Base-by-base conservation (phyloP, 2,329 filamentous ascomycete genomes). In the Fusarium nodosum region DNA sequence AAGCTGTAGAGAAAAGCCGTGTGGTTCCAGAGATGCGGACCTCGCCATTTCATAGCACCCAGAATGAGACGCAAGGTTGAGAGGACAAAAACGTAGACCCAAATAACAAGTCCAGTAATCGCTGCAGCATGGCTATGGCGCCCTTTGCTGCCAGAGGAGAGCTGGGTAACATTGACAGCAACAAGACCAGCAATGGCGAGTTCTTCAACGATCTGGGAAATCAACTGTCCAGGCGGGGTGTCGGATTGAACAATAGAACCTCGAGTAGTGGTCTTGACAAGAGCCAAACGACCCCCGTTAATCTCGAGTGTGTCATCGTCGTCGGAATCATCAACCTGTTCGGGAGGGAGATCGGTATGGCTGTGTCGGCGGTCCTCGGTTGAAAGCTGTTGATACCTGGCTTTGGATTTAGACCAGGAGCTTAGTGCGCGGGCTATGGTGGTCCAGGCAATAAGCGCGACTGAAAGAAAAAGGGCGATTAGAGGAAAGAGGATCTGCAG, bases 11-110 rank as follows among this genome's bases (percentile, higher is more conserved):
- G 88, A 67, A 86, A 82, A 22, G 93, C 92, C 0, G 96, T 98
- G 79, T 99, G 96, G 77, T 95, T 94, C 96, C 96, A 99, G 11
- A 98, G 82, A 61, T 87, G 85, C 11, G 91, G 90, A 16, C 96
- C 78, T 79, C 78, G 87, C 86, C 82, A 93, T 85, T 84, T 88
- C 74, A 81, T 88, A 80, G 82, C 88, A 79, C 79, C 90, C 80
- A 85, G 88, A 80, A 80, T 90, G 74, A 97, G 82, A 34, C 96
- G 90, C 44, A 94, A 81, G 22, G 89, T 87, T 16, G 90, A 90
- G 61, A 99, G 86, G 18, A 90, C 80, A 30, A 95, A 83, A 39
- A 94, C 88, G 77, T 98, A 99, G 54, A 88, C 79, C 95, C 96
- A 98, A 31, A 88, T 88, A 13, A 88, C 80, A 34, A 97, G 82